Evolutionary conservation across 2,329 filamentous ascomycete species (phyloP), one percentile per base, ranked within the genome.

Genomic region (Pseudopyrenochaeta lycopersici): DNA sequence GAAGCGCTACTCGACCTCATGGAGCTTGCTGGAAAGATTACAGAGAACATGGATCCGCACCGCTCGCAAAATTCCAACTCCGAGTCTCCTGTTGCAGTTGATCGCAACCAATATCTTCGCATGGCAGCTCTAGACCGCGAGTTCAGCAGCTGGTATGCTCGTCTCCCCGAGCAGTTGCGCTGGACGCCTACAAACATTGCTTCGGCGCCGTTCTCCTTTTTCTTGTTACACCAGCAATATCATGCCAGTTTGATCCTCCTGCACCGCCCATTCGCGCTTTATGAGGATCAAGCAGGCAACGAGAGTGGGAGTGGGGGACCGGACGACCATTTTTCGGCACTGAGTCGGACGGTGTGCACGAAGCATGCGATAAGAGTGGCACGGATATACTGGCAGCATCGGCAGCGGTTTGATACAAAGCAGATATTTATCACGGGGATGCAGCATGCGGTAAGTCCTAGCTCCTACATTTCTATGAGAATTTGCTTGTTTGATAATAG

Each of bases 181-280:
- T 76, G 72, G 73, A 75, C 68, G 17, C 66, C 68, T 3, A 58
- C 52, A n/a, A 76, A 76, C 35, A 74, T 76, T 35, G 66, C 67
- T 3, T 68, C 63, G 2, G 74, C 72, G 3, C 73, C 72, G 0
- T 74, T 76, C 41, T 72, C 69, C 1, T 88, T 77, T 73, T 85
- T 84, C 62, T 63, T 85, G 7, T 69, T 85, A 7, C 82, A 85
- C 55, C 82, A 84, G 64, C 82, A 85, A 60, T 85, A 84, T 50
- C 82, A 85, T 46, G 78, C 79, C 10, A 79, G 77, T 43, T 76
- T 84, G 68, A 83, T 85, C 44, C 68, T 84, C 10, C 74, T 85
- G 5, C 83, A 84, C 59, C 74, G 82, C 1, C 81, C 82, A 0
- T 84, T 83, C 76, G 81, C 82, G 17, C 77, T 78, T 50, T 84